Percentiles rank a stretch among this genome's conserved stretches.
phyloP scores from a whole-genome alignment of 2,329 filamentous ascomycete species.

The Fusarium praegraminearum region DNA sequence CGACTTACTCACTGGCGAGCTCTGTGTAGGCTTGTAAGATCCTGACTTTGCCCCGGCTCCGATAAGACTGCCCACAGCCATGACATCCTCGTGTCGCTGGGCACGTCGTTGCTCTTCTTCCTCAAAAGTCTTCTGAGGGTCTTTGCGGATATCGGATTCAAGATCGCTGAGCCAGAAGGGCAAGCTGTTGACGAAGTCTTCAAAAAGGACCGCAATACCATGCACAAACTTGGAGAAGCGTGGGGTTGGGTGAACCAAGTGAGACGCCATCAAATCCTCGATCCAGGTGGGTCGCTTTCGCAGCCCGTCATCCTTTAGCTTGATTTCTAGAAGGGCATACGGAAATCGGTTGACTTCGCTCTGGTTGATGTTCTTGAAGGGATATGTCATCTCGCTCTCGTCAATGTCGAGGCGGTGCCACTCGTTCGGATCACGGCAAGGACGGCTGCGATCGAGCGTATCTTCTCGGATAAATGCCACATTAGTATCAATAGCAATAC shows the following conservation, averaged over 20 bases:
- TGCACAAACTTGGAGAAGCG: slow-evolving; percentile 98
- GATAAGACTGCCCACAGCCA: slow-evolving; percentile 89
- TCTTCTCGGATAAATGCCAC: slow-evolving; percentile 87
- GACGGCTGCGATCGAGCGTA: slow-evolving; percentile 82
- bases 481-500: slow-evolving; percentile 93
- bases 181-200: slow-evolving; percentile 94
- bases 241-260: slow-evolving; percentile 89
- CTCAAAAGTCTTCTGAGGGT: slow-evolving; percentile 90
- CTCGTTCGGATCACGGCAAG: slow-evolving; percentile 85
- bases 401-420: slow-evolving; percentile 97
- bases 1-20: slow-evolving; percentile 76
- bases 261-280: slow-evolving; percentile 89
- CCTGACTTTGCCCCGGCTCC: slow-evolving; percentile 69
- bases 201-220: slow-evolving; percentile 89
- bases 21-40: slow-evolving; percentile 69
- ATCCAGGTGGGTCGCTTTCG: slow-evolving; percentile 86
- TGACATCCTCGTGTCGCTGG: slow-evolving; percentile 85
- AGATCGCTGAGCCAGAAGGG: slow-evolving; percentile 96
- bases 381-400: slow-evolving; percentile 82
- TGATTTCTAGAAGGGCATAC: slow-evolving; percentile 92
- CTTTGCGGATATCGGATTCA: slow-evolving; percentile 92
- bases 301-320: slow-evolving; percentile 75
- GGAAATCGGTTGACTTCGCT: slow-evolving; percentile 93
- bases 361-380: slow-evolving; percentile 87
- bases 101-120: slow-evolving; percentile 88